Conservation (phyloP, 2,329 filamentous ascomycete genomes). For the Colletotrichum lentis region DNA sequence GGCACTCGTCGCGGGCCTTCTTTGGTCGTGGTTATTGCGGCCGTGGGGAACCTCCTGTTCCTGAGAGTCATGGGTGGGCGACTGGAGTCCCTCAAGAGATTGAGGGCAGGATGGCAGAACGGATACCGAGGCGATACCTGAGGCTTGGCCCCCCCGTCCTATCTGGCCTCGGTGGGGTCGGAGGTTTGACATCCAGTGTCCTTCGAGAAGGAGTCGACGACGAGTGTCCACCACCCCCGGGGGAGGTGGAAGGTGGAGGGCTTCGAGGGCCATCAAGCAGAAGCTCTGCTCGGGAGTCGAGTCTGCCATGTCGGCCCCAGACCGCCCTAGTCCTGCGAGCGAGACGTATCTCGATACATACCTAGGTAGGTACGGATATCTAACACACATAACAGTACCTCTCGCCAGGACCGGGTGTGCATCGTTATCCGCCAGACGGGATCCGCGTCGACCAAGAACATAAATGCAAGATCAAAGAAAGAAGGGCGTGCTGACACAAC, state of each 20-base stretch:
- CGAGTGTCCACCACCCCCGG: slow-evolving; percentile 20
- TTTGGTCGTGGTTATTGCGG: not conserved
- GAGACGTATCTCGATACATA: not conserved
- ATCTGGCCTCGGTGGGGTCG: slow-evolving; percentile 16
- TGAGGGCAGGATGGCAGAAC: slow-evolving; percentile 12
- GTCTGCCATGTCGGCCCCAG: slow-evolving; percentile 28
- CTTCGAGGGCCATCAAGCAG: slow-evolving; percentile 23
- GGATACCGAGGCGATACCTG: slow-evolving; percentile 26
- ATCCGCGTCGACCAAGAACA: not conserved
- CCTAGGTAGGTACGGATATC: not conserved
- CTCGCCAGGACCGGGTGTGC: not conserved
- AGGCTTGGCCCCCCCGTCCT: slow-evolving; percentile 28
- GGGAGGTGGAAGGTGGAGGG: slow-evolving; percentile 28
- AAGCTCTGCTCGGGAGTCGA: slow-evolving; percentile 33
- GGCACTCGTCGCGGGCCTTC: slow-evolving; percentile 7
- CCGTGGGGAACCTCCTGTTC: slow-evolving; percentile 11
- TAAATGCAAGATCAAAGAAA: not conserved
- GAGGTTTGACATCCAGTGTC: slow-evolving; percentile 13
- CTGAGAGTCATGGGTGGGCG: slow-evolving; percentile 6
- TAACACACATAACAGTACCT: not conserved
- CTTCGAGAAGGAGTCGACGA: slow-evolving; percentile 25
- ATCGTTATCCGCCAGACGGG: not conserved
- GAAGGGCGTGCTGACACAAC: not conserved
- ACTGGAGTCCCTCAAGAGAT: not conserved
- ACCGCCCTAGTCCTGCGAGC: slow-evolving; percentile 14